These are phyloP conservation scores for Clonostachys rhizophaga DNA, from an alignment of 2,329 filamentous ascomycete genomes.

Conservation along the genomic window DNA sequence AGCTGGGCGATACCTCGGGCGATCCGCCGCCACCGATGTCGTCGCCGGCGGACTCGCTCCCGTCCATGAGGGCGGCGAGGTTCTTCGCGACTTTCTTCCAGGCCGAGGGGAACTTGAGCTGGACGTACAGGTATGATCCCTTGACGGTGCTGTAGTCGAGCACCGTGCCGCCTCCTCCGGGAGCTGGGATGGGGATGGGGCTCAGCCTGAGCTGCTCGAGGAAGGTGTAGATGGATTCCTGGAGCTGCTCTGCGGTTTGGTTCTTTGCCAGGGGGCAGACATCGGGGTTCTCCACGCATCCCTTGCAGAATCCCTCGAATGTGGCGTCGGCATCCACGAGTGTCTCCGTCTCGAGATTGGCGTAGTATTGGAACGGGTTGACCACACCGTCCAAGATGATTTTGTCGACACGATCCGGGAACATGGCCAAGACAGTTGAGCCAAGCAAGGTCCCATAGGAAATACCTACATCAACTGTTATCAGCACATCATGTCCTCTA, in stretches of 20 bases:
- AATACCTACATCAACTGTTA: constrained; percentile 15
- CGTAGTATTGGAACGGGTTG: constrained; percentile 24
- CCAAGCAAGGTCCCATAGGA: constrained; percentile 35
- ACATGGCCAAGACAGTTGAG: constrained; percentile 30
- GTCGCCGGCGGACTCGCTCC: background rate
- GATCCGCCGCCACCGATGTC: background rate
- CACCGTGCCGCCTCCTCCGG: constrained; percentile 4
- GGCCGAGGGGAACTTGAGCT: constrained; percentile 10
- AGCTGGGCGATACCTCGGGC: background rate
- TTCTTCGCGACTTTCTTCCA: constrained; percentile 9
- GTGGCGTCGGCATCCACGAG: constrained; percentile 15
- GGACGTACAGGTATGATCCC: constrained; percentile 2
- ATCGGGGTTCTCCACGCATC: constrained; percentile 15
- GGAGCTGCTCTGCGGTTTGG: constrained; percentile 23
- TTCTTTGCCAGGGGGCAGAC: constrained; percentile 19
- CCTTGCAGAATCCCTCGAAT: constrained; percentile 17
- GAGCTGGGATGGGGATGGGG: constrained; percentile 11
- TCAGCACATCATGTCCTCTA: background rate
- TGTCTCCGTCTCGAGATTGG: constrained; percentile 13
- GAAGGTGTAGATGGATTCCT: constrained; percentile 19
- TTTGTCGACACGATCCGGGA: constrained; percentile 30
- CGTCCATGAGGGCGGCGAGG: constrained; percentile 6
- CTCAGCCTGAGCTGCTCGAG: constrained; percentile 17
- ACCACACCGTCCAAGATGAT: constrained; percentile 29
- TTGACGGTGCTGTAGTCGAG: constrained; percentile 16